phyloP scores from a whole-genome alignment of 805 yeast genomes.

The Candida gorgasii region DNA sequence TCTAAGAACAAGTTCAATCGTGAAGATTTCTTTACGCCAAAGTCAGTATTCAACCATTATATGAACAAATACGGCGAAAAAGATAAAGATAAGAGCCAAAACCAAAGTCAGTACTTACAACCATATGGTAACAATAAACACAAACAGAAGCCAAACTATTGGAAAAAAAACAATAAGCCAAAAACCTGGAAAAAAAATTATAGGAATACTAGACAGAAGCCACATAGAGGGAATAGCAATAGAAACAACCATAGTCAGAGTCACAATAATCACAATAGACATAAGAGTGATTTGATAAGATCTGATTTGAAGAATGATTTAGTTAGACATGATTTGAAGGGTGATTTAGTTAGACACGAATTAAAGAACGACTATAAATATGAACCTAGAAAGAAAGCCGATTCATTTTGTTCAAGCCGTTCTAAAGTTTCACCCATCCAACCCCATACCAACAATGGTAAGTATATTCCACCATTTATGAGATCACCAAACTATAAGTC shows the following conservation, averaged over 20 bases:
- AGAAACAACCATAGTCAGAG: slow-evolving; percentile 7
- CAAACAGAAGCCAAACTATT: slow-evolving; percentile 16
- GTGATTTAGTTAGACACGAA: background rate
- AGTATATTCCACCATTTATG: slow-evolving; percentile 44
- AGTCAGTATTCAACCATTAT: slow-evolving; percentile 67
- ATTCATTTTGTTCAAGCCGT: slow-evolving; percentile 24
- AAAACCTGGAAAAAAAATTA: slow-evolving; percentile 19
- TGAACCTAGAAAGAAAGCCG: slow-evolving; percentile 21
- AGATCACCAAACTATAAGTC: slow-evolving; percentile 40
- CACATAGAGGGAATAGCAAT: slow-evolving; percentile 3
- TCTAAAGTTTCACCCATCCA: slow-evolving; percentile 9
- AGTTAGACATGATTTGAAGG: background rate
- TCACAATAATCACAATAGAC: slow-evolving; percentile 10
- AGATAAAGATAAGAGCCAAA: slow-evolving; percentile 21
- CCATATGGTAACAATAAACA: slow-evolving; percentile 15
- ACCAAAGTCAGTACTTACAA: slow-evolving; percentile 24
- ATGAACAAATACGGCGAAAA: slow-evolving; percentile 63
- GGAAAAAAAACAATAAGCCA: slow-evolving; percentile 20
- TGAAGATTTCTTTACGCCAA: slow-evolving; percentile 78
- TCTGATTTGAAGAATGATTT: background rate
- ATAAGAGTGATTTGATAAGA: slow-evolving; percentile 12
- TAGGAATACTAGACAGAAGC: slow-evolving; percentile 10
- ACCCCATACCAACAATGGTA: slow-evolving; percentile 22
- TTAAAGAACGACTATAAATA: background rate
- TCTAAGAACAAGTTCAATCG: slow-evolving; percentile 47